Evolutionary conservation across 192 early-diverging fungal genomes (phyloP), one percentile per base, ranked within the genome.

Genomic region (Umbelopsis ramanniana): DNA sequence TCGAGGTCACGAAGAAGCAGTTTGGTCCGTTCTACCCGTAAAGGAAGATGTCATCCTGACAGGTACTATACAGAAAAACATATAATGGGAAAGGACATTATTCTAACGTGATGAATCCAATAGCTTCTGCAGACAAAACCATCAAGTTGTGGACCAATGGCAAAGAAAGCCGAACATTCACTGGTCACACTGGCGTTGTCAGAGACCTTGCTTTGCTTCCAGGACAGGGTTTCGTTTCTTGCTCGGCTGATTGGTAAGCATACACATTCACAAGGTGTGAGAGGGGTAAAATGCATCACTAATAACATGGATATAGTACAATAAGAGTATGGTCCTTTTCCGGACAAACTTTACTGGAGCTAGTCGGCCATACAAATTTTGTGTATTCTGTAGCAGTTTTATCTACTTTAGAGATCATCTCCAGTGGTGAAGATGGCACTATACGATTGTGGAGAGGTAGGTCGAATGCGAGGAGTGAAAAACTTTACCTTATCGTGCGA

Each of bases 341-440:
- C 48, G 94, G 95, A 0, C 76, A 88, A 38, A 92, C 90, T 54
- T 38, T 94, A 21, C 84, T 87, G 17, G 94, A 92, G 71, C 77
- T 98, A 15, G 73, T 85, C 60, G 95, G 93, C 0, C 98, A 99
- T 76, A 93, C 94, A 0, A 93, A 95, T 21, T 98, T 96, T 85
- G 90, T 99, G 4, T 99, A 99, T 80, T 81, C 91, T 7, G 71
- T 97, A 43, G 78, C 76, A 17, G 83, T 87, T n/a, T 77, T 93
- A n/a, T 79, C 87, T 50, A 83, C 86, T 4, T 94, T 92, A 38
- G 89, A 94, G 67, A 82, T 97, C 55, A 91, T 93, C 8, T 97
- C 96, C 1, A 86, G 92, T 46, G 98, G 96, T 68, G 98, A 99
- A 86, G 98, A 99, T 72, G 87, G 97, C 40, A 87, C 93, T 3